These are phyloP conservation scores for Tylopilus sp. DNA, from an alignment of 1,284 basidiomycete genomes.

Conservation along the genomic window DNA sequence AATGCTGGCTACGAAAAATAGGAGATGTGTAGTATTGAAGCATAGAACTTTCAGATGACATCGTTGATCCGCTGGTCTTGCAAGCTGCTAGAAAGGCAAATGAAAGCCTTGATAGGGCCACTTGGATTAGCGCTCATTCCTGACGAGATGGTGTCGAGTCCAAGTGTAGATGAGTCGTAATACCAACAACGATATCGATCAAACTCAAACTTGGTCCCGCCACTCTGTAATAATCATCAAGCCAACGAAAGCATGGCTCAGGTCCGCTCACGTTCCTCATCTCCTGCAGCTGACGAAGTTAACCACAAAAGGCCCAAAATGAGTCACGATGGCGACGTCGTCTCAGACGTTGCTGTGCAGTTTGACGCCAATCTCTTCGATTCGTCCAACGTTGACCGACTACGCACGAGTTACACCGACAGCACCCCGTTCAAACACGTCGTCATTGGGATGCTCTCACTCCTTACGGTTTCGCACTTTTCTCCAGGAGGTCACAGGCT, in stretches of 20 bases:
- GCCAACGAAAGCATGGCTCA: constrained; percentile 33
- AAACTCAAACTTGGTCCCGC: no score
- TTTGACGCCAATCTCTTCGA: constrained; percentile 63
- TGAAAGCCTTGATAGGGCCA: no score
- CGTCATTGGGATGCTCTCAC: constrained; percentile 91
- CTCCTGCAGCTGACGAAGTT: constrained; percentile 29
- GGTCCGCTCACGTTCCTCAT: constrained; percentile 41
- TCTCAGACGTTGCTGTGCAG: constrained; percentile 11
- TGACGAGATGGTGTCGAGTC: no score
- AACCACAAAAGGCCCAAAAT: constrained; percentile 37
- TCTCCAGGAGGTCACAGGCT: constrained; percentile 91
- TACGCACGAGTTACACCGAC: constrained; percentile 67
- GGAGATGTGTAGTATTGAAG: no score
- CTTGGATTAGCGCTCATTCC: no score
- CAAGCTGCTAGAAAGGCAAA: no score
- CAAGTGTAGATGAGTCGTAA: no score
- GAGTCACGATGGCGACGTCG: constrained; percentile 23
- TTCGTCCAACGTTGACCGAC: constrained; percentile 62
- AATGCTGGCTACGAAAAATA: no score
- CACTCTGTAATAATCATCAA: not conserved
- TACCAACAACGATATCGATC: no score
- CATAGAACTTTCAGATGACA: no score
- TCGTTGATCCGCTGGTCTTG: no score
- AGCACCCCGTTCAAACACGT: constrained; percentile 88
- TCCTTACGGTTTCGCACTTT: constrained; percentile 88